Conservation (phyloP, 257 asterid species). For the Capsicum rhomboideum region DNA sequence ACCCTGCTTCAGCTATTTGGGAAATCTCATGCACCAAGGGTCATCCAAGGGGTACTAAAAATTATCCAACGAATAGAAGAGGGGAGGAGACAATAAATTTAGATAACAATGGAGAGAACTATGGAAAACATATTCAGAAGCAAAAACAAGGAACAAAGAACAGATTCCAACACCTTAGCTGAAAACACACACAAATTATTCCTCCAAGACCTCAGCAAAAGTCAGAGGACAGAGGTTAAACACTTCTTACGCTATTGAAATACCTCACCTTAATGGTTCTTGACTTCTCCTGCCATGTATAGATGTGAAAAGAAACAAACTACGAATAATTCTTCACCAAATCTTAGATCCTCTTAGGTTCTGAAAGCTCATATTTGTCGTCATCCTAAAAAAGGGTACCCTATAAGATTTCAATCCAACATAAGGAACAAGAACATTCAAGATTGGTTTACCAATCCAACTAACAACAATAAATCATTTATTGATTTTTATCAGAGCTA, state of each 20-base stretch:
- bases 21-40: too few species aligned
- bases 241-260: not conserved
- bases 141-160: too few species aligned
- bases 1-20: too few species aligned
- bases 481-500: not conserved
- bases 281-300: conserved; percentile 88
- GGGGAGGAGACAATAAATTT: too few species aligned
- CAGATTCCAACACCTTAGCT: not conserved
- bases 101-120: too few species aligned
- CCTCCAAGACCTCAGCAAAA: not conserved
- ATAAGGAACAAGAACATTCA: not conserved
- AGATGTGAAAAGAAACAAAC: conserved; percentile 85
- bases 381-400: conserved; percentile 50
- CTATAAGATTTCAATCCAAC: not conserved
- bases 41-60: not conserved
- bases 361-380: conserved; percentile 80
- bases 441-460: not conserved
- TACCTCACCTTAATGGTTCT: conserved; percentile 70
- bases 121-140: not conserved
- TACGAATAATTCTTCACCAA: conserved; percentile 95
- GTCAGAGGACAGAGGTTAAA: not conserved
- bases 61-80: too few species aligned
- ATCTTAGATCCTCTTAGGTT: conserved; percentile 64
- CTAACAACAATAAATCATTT: not conserved
- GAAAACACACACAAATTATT: not conserved